Evolutionary conservation across 2,329 filamentous ascomycete species (phyloP).

Genomic region (Diaporthe sp.): DNA sequence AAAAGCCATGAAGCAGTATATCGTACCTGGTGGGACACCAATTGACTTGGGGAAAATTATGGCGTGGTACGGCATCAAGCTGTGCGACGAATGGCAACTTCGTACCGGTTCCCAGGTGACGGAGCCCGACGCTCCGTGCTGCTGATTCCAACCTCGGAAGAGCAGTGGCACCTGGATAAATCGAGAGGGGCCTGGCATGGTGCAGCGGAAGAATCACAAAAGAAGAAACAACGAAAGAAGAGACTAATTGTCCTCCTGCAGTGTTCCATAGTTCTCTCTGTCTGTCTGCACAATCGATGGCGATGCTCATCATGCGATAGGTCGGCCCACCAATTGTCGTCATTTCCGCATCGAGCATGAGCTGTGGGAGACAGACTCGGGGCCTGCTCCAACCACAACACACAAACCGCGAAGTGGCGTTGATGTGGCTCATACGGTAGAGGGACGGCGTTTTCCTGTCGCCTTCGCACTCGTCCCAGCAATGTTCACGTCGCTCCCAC

Average conservation of each 20-base stretch:
- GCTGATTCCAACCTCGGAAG: background rate
- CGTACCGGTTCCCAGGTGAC: background rate
- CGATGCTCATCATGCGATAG: background rate
- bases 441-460: background rate
- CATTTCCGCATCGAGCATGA: background rate
- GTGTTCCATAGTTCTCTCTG: background rate
- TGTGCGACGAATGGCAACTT: background rate
- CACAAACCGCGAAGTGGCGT: slow-evolving; percentile 1
- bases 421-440: background rate
- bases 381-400: background rate
- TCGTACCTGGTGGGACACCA: background rate
- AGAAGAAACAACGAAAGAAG: background rate
- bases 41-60: background rate
- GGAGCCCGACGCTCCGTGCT: slow-evolving; percentile 25
- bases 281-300: background rate
- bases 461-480: background rate
- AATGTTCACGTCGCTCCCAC: slow-evolving; percentile 38
- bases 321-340: background rate
- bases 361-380: background rate
- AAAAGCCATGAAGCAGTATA: background rate
- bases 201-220: background rate
- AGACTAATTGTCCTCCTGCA: background rate
- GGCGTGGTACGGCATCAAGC: background rate
- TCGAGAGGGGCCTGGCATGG: background rate
- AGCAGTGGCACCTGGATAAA: slow-evolving; percentile 5